Percentiles rank a stretch among this genome's conserved stretches.
phyloP scores from a whole-genome alignment of 768 basidiomycete genomes.

The Termitomyces sp. region DNA sequence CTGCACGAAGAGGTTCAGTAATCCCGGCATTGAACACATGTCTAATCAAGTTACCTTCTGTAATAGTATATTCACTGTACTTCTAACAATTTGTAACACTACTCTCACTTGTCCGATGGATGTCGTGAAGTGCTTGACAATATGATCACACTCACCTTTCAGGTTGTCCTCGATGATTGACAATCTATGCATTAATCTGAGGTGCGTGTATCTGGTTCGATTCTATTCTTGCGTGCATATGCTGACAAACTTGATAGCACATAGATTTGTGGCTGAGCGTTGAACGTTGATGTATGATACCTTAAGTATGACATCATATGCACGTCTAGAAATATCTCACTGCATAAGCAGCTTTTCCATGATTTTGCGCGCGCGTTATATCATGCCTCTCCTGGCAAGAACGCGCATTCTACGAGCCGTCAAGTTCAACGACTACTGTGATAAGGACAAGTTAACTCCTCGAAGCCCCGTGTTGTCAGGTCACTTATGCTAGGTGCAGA shows the following conservation, averaged over 20 bases:
- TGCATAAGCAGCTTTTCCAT: background rate
- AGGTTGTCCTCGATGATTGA: background rate
- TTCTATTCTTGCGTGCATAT: too few species aligned
- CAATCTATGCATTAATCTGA: too few species aligned
- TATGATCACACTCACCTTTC: background rate
- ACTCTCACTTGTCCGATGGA: background rate
- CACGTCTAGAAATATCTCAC: background rate
- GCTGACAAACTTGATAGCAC: too few species aligned
- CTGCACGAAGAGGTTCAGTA: background rate
- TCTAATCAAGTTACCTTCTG: background rate
- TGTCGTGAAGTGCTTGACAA: background rate
- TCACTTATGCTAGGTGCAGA: constrained; percentile 77
- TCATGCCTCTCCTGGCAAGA: background rate
- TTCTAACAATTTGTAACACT: background rate
- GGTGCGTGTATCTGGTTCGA: background rate
- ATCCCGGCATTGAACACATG: background rate
- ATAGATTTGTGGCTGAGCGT: too few species aligned
- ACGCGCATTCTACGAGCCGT: background rate
- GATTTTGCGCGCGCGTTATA: background rate
- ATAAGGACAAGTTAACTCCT: background rate
- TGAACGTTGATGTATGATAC: too few species aligned
- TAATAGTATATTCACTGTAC: background rate
- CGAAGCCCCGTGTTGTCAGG: constrained; percentile 38
- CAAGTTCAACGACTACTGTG: background rate
- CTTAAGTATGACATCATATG: background rate